Percentiles rank a stretch among this genome's conserved stretches.
Evolutionary conservation across 179 eudicot genomes (phyloP).

Genomic region (Gypsophila paniculata): DNA sequence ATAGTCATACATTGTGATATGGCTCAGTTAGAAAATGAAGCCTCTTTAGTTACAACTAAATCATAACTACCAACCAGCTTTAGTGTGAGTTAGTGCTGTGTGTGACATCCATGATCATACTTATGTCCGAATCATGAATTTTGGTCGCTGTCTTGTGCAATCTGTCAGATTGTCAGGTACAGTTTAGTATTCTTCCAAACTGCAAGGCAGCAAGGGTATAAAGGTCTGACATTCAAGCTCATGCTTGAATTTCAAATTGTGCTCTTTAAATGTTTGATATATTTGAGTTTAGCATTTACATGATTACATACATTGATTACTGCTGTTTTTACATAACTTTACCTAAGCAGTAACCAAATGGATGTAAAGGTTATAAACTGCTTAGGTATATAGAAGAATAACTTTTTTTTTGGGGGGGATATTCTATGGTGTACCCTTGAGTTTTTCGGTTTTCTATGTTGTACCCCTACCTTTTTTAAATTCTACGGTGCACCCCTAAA

Average conservation of each 20-base stretch:
- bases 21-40: neutral
- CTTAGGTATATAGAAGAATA: neutral
- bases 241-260: neutral
- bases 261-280: neutral
- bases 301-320: constrained; percentile 5
- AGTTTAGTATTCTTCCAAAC: neutral
- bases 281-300: neutral
- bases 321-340: neutral
- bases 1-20: neutral
- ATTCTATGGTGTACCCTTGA: too few species aligned
- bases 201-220: neutral
- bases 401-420: too few species aligned
- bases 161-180: neutral
- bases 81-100: neutral
- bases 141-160: neutral
- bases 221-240: neutral
- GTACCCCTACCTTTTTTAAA: too few species aligned
- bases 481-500: too few species aligned
- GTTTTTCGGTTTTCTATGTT: too few species aligned
- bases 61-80: neutral
- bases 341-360: neutral
- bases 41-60: neutral
- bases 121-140: neutral
- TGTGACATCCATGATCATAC: constrained; percentile 6
- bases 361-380: neutral